Evolutionary conservation across 495 filamentous ascomycete species (phyloP).

Genomic region (Ramalina intermedia): DNA sequence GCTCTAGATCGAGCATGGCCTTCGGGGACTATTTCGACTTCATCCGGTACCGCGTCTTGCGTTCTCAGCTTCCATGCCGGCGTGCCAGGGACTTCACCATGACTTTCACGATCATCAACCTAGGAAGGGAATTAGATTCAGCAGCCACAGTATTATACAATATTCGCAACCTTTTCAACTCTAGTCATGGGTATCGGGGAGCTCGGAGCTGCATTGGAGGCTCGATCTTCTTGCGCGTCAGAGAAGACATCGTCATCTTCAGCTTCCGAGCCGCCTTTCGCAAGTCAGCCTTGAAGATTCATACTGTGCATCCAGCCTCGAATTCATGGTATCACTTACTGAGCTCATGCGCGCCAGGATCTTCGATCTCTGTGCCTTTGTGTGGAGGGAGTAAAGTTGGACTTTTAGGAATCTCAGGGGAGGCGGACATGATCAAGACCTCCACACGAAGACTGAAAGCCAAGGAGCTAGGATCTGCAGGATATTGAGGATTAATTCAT

Average conservation of each 20-base stretch:
- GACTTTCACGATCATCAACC: slow-evolving; percentile 38
- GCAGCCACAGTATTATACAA: not conserved
- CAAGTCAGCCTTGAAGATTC: not conserved
- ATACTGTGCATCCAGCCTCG: not conserved
- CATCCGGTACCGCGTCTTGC: slow-evolving; percentile 52
- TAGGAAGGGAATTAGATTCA: slow-evolving; percentile 4
- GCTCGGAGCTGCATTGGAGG: slow-evolving; percentile 21
- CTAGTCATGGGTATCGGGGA: slow-evolving; percentile 49
- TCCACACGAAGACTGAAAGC: no score
- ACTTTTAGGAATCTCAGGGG: slow-evolving; percentile 3
- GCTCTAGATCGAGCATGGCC: slow-evolving; percentile 19
- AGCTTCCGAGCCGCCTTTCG: slow-evolving; percentile 47
- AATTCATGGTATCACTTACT: slow-evolving; percentile 33
- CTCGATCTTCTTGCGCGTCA: slow-evolving; percentile 63
- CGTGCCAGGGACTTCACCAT: slow-evolving; percentile 52
- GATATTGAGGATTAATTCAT: no score
- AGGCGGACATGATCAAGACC: not conserved
- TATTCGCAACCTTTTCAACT: slow-evolving; percentile 33
- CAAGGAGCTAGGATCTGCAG: no score
- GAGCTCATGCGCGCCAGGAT: slow-evolving; percentile 72
- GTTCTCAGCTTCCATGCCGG: slow-evolving; percentile 40
- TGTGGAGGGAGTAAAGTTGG: slow-evolving; percentile 47
- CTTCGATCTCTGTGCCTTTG: slow-evolving; percentile 49
- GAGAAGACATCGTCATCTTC: slow-evolving; percentile 85
- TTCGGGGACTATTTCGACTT: slow-evolving; percentile 47